These are phyloP conservation scores for Neocallimastix lanati DNA, from an alignment of 192 early-diverging fungal species.

Conservation along the genomic window DNA sequence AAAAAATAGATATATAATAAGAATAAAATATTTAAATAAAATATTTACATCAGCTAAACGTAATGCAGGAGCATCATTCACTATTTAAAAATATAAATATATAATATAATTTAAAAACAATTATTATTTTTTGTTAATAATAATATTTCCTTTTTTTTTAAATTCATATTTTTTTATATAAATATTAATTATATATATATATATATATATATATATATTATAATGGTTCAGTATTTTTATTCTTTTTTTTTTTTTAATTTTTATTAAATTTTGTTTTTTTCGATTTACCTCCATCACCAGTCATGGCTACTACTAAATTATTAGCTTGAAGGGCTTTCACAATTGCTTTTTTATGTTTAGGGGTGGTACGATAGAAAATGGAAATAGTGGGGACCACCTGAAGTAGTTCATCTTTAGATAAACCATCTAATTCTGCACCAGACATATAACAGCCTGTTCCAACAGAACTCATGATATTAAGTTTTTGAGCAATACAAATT, in stretches of 20 bases:
- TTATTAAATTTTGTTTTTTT: not conserved
- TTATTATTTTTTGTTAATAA: no score
- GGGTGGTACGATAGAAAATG: slow-evolving; percentile 50
- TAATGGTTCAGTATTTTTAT: no score
- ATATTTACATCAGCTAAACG: slow-evolving; percentile 32
- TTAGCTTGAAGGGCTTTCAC: slow-evolving; percentile 70
- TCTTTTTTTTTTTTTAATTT: no score
- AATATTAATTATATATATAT: no score
- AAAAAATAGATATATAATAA: no score
- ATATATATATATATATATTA: not conserved
- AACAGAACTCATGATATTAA: slow-evolving; percentile 47
- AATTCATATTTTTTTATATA: no score
- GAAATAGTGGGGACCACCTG: slow-evolving; percentile 13
- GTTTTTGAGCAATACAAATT: slow-evolving; percentile 62
- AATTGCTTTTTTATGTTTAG: slow-evolving; percentile 84
- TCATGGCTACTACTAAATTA: slow-evolving; percentile 85
- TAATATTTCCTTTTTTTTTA: no score
- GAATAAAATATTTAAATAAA: no score
- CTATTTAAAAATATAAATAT: slow-evolving; percentile 7
- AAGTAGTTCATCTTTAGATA: slow-evolving; percentile 13
- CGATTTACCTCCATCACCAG: slow-evolving; percentile 56
- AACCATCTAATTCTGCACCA: slow-evolving; percentile 17
- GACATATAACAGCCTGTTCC: slow-evolving; percentile 11
- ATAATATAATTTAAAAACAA: not conserved
- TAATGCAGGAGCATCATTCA: slow-evolving; percentile 90